Conservation (phyloP, 176 grass and related monocot genomes). For the Puya raimondii region DNA sequence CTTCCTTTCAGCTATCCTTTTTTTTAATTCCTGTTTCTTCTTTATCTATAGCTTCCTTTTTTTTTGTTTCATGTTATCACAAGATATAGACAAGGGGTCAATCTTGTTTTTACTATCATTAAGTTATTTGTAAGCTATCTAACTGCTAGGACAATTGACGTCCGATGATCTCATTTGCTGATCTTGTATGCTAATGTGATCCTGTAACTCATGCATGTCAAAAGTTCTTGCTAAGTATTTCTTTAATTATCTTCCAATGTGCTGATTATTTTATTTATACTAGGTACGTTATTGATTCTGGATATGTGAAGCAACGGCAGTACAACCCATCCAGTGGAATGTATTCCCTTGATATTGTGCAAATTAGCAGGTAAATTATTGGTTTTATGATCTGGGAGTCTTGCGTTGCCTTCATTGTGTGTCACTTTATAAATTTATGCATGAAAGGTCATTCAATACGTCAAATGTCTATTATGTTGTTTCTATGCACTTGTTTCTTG, state of each 20-base stretch:
- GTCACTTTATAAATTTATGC: conserved; percentile 6
- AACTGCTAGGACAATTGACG: too few species aligned
- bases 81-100: neutral
- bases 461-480: neutral
- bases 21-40: conserved; percentile 18
- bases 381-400: neutral
- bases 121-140: too few species aligned
- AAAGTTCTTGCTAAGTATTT: neutral
- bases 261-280: conserved; percentile 22
- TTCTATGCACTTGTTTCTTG: neutral
- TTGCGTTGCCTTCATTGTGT: neutral
- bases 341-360: conserved; percentile 96
- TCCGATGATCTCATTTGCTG: too few species aligned
- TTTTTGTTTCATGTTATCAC: neutral
- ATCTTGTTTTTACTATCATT: neutral
- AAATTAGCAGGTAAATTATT: conserved; percentile 79
- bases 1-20: neutral
- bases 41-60: conserved; percentile 1
- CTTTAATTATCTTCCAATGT: conserved; percentile 3
- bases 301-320: conserved; percentile 90
- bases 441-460: neutral
- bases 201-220: too few species aligned
- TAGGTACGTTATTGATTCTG: conserved; percentile 90
- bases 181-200: too few species aligned
- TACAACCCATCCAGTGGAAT: conserved; percentile 93